These are phyloP conservation scores for Tolypocladium ovalisporum DNA, from an alignment of 2,329 filamentous ascomycete species.

Conservation along the genomic window DNA sequence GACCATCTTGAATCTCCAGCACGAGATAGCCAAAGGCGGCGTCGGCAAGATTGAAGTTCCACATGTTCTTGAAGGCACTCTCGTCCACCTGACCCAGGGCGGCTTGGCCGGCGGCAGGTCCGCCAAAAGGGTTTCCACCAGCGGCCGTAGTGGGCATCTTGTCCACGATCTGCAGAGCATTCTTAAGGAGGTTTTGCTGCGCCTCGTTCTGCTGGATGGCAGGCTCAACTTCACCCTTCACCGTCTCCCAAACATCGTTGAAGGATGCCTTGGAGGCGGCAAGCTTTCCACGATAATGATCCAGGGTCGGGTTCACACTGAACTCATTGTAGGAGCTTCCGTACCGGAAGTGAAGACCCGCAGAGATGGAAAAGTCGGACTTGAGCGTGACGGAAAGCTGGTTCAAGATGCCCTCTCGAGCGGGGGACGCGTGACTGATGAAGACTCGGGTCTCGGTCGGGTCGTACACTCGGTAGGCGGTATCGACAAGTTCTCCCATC, in stretches of 20 bases:
- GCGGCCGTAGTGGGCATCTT: conserved; percentile 96
- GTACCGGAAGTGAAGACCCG: conserved; percentile 95
- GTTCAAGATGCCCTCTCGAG: conserved; percentile 91
- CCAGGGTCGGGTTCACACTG: conserved; percentile 93
- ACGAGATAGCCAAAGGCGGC: conserved; percentile 95
- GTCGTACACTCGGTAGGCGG: conserved; percentile 95
- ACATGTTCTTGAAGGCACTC: conserved; percentile 99
- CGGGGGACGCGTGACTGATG: conserved; percentile 92
- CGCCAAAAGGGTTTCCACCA: conserved; percentile 93
- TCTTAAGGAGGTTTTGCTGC: conserved; percentile 83
- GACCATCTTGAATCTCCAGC: conserved; percentile 85
- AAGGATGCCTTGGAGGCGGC: conserved; percentile 97
- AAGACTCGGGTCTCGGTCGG: conserved; percentile 95
- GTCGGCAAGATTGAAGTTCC: conserved; percentile 98
- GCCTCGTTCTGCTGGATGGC: conserved; percentile 89
- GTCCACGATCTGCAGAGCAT: conserved; percentile 85
- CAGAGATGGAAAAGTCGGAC: conserved; percentile 95
- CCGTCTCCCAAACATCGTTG: conserved; percentile 98
- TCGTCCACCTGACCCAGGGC: conserved; percentile 87
- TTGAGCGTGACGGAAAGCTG: conserved; percentile 96
- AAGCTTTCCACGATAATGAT: conserved; percentile 97
- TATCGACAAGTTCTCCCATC: conserved; percentile 97
- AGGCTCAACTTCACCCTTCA: conserved; percentile 89
- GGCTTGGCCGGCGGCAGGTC: conserved; percentile 60
- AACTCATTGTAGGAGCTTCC: conserved; percentile 99